These are phyloP conservation scores for Fomitopsis schrenkii DNA, from an alignment of 1,284 basidiomycete genomes.

Conservation along the genomic window DNA sequence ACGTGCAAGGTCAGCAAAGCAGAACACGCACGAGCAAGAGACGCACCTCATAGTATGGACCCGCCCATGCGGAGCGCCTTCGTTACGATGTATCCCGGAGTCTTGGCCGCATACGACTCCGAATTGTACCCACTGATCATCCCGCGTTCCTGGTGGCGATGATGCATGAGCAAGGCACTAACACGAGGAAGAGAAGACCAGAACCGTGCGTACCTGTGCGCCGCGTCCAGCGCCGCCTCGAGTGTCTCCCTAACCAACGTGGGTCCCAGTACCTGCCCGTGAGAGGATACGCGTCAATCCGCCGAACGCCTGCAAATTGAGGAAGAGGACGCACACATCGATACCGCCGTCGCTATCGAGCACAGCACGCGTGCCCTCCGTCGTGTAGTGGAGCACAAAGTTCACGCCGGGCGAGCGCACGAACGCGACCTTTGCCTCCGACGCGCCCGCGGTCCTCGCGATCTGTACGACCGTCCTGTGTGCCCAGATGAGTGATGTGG, in stretches of 20 bases:
- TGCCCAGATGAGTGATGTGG: not conserved
- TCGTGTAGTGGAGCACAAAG: conserved; percentile 76
- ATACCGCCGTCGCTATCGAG: conserved; percentile 57
- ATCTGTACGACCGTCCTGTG: conserved; percentile 35
- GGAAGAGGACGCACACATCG: conserved; percentile 34
- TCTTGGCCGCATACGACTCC: conserved; percentile 24
- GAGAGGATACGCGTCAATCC: too few species aligned
- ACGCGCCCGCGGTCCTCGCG: conserved; percentile 61
- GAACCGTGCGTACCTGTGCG: conserved; percentile 50
- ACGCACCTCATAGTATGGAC: conserved; percentile 34
- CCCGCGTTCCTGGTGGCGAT: conserved; percentile 17
- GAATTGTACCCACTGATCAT: conserved; percentile 30
- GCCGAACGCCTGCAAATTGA: too few species aligned
- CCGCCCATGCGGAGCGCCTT: conserved; percentile 55
- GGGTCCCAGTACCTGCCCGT: conserved; percentile 48
- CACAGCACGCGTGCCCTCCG: conserved; percentile 41
- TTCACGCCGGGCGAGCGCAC: conserved; percentile 65
- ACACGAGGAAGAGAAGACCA: too few species aligned
- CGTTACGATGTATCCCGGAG: conserved; percentile 36
- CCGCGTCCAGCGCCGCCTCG: conserved; percentile 51
- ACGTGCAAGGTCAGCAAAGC: not conserved
- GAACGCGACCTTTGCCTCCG: conserved; percentile 64
- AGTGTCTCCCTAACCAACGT: conserved; percentile 68
- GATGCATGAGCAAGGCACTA: too few species aligned
- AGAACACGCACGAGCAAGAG: not conserved